These are phyloP conservation scores for Russula vinacea DNA, from an alignment of 768 basidiomycete genomes.

Conservation along the genomic window DNA sequence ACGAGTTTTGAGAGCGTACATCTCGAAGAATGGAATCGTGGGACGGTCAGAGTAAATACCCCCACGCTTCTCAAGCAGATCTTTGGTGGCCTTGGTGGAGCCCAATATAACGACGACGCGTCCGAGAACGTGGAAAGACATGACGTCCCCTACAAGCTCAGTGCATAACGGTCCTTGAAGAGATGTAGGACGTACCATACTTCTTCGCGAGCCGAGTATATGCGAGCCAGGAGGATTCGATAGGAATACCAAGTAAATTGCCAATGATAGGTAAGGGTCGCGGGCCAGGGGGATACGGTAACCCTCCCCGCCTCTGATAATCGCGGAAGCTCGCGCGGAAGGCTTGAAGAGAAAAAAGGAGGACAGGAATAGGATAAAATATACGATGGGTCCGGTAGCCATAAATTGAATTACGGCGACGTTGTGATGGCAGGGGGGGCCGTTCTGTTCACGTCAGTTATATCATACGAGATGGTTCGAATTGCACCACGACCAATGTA, in stretches of 20 bases:
- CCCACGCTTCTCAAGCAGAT: constrained; percentile 53
- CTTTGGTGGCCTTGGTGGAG: constrained; percentile 43
- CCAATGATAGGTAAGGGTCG: constrained; percentile 12
- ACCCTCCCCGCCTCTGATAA: neutral
- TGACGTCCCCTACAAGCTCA: neutral
- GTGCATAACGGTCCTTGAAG: neutral
- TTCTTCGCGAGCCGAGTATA: constrained; percentile 11
- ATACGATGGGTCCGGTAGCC: neutral
- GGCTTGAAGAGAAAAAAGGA: neutral
- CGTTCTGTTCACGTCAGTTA: neutral
- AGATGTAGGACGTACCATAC: neutral
- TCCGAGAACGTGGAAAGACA: constrained; percentile 40
- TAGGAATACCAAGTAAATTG: constrained; percentile 9
- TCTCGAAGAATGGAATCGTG: constrained; percentile 5
- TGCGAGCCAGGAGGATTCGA: neutral
- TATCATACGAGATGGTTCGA: neutral
- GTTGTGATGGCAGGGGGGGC: neutral
- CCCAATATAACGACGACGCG: constrained; percentile 51
- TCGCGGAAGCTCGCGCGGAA: neutral
- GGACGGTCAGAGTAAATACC: constrained; percentile 31
- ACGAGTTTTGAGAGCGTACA: neutral
- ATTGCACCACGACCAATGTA: neutral
- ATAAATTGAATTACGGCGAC: neutral
- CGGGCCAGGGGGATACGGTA: constrained; percentile 19
- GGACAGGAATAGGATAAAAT: neutral